Base-by-base conservation (phyloP, 768 basidiomycete genomes). In the Ramaria sp. region DNA sequence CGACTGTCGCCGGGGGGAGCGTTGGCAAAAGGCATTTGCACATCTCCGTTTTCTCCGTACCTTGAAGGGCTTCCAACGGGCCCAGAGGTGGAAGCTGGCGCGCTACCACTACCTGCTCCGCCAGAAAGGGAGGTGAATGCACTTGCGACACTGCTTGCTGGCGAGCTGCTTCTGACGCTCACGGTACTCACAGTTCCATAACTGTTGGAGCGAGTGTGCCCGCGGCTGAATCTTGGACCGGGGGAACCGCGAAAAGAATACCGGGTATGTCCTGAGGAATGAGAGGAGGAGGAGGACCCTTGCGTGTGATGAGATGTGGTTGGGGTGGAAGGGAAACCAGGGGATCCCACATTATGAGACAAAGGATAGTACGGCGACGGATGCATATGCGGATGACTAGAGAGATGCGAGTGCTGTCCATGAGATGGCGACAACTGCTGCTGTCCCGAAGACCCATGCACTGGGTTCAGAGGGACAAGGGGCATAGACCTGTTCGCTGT, bases 71-170 rank as follows among this genome's bases (percentile, higher is more conserved):
- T 55, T 30, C 44, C 43, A 20, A 48, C 22, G 8, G 53, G 42
- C 8, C 12, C 44, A 55, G 53, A 41, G 5, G 51, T 48, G 28
- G 53, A 55, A 37, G 32, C 28, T 6, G 53, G 53, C 2, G 53
- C 45, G 18, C 41, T 55, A 15, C 53, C 53, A 12, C 52, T 18
- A n/a, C n/a, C n/a, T 7, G 25, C 52, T 5, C 53, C 53, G 16
- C 53, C 53, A n/a, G 53, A 55, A 27, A 55, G 42, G n/a, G 53
- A 55, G 24, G 53, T 55, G n/a, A 55, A 44, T 12, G 52, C 52
- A 30, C 52, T 53, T 8, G 52, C 42, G 22, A 55, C 43, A 25
- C 53, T 55, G 53, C 36, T 55, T 1, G 53, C 34, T 10, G 53
- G 53, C 10, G 53, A 55, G 43, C 24, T 55, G 34, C 53, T 55